A percentile compares a stretch with the other conserved stretches of the same genome.
phyloP scores from a whole-genome alignment of 2,329 filamentous ascomycete species.

The Fusarium sp. region DNA sequence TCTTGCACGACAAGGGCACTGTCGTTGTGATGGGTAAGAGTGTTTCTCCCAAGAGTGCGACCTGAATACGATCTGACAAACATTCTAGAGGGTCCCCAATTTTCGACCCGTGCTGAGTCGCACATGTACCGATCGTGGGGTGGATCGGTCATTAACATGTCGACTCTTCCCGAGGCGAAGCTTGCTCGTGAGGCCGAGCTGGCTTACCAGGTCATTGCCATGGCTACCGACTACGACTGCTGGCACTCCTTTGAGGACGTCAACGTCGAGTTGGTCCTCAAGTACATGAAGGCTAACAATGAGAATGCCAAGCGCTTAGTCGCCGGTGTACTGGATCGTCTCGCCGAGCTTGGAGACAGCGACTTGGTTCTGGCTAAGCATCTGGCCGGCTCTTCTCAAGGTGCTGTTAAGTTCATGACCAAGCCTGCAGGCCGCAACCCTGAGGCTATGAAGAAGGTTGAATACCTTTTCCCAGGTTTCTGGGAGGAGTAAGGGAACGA shows the following conservation, averaged over 20 bases:
- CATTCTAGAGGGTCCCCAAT: constrained; percentile 88
- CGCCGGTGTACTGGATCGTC: constrained; percentile 85
- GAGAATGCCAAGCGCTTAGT: constrained; percentile 88
- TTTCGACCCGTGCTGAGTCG: constrained; percentile 94
- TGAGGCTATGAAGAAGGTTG: constrained; percentile 81
- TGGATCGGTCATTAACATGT: constrained; percentile 98
- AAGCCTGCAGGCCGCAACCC: constrained; percentile 77
- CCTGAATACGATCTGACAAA: constrained; percentile 35
- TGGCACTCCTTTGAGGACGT: constrained; percentile 89
- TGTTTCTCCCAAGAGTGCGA: not conserved
- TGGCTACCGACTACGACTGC: constrained; percentile 99
- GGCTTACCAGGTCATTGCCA: constrained; percentile 98
- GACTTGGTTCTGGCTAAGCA: constrained; percentile 85
- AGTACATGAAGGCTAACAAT: constrained; percentile 93
- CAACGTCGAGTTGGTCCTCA: constrained; percentile 96
- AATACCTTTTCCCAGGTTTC: constrained; percentile 89
- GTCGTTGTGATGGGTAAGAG: constrained; percentile 86
- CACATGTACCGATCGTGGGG: constrained; percentile 96
- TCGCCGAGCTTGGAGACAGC: constrained; percentile 79
- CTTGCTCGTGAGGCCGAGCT: constrained; percentile 96
- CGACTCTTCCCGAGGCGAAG: constrained; percentile 92
- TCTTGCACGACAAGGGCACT: constrained; percentile 84
- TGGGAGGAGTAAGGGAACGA: constrained; percentile 56
- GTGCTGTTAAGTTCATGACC: constrained; percentile 84
- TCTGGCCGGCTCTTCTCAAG: constrained; percentile 78